Conservation (phyloP, 345 rosid species). For the Garcia nutans region DNA sequence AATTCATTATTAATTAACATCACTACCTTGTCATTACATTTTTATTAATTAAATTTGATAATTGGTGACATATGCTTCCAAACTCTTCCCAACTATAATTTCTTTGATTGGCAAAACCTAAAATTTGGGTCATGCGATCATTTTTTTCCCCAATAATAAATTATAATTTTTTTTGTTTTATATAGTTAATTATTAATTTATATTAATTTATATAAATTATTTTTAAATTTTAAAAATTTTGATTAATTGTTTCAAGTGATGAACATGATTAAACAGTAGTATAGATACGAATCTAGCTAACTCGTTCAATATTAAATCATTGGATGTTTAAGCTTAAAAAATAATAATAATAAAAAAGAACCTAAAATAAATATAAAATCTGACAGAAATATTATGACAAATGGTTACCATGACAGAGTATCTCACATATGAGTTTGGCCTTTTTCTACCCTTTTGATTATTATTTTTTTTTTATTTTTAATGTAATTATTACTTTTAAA, state of each 20-base stretch:
- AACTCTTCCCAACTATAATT: no score
- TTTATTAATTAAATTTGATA: no score
- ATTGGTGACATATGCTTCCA: no score
- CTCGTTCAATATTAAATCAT: not conserved
- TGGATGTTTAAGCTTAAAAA: not conserved
- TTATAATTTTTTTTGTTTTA: no score
- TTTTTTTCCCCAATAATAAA: no score
- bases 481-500: no score
- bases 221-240: no score
- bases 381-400: not conserved
- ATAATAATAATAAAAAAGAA: not conserved
- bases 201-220: not conserved
- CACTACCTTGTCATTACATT: no score
- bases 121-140: no score
- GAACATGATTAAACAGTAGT: conserved; percentile 14
- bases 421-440: conserved; percentile 3
- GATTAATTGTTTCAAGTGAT: not conserved
- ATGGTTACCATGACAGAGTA: not conserved
- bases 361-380: conserved; percentile 1
- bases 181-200: not conserved
- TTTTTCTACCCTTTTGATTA: not conserved
- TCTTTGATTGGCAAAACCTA: no score
- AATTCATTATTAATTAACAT: no score
- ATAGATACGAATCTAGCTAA: not conserved
- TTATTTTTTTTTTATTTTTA: not conserved